Base-by-base conservation (phyloP, 805 yeast genomes). In the Starmera caribaea region DNA sequence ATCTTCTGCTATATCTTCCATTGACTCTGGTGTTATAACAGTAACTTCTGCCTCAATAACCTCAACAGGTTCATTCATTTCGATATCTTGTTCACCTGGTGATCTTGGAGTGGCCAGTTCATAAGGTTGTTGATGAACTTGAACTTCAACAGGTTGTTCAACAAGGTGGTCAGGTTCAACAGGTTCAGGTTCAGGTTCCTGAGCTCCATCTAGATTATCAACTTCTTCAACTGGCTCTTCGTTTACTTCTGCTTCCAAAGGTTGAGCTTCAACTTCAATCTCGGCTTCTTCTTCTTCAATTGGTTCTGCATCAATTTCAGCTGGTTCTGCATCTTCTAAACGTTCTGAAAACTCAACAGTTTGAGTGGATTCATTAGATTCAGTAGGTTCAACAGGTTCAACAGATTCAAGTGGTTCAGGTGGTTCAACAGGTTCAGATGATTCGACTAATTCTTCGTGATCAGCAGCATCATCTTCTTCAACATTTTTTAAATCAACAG, bases 1-100 rank as follows among this genome's bases (percentile, higher is more conserved):
- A 6, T 37, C 32, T 16, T 40, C 42, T 34, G 29, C 26, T 29
- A 44, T 38, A 12, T 42, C 16, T 27, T 44, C 40, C 10, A 40
- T 32, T 5, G 35, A 24, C 17, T 47, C 47, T 26, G 26, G 26
- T 5, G 26, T 21, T 21, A 21, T 21, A 21, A 21, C 26, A 21
- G 26, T 21, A 21, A 21, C 26, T 21, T 21, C 26, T 21, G 26
- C 26, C 8, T 3, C 26, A 21, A 21, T 21, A 21, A 21, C 2
- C 8, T 21, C 26, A 21, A 9, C 26, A 21, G 26, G 26, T 21
- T 21, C 26, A 21, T 21, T 21, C 8, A 21, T 21, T 21, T 21
- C 26, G 8, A 21, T 21, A 2, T 21, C 26, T 21, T 21, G 26
- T 9, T 21, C 26, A 21, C 26, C 26, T 21, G 26, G 26, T 21